These are phyloP conservation scores for Arachnomyces sp. DNA, from an alignment of 2,329 filamentous ascomycete genomes.

Conservation along the genomic window DNA sequence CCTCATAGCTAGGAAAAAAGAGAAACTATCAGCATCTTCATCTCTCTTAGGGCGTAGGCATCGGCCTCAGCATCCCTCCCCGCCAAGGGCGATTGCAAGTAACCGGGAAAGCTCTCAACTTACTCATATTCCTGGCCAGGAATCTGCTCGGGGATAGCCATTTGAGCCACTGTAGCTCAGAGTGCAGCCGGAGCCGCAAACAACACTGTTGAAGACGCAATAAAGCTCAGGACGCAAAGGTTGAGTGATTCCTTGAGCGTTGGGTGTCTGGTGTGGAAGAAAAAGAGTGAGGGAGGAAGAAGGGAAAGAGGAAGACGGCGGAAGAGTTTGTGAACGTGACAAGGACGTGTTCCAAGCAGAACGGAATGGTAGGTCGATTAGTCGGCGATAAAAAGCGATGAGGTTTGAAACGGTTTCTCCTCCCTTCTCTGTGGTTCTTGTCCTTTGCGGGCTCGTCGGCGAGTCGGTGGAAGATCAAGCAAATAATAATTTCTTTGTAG, in stretches of 20 bases:
- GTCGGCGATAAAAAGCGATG: not conserved
- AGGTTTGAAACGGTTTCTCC: constrained; percentile 2
- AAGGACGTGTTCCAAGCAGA: not conserved
- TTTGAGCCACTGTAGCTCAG: constrained; percentile 28
- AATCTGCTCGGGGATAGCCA: constrained; percentile 35
- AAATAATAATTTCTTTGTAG: not conserved
- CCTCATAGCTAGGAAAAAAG: constrained; percentile 62
- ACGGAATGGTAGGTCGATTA: no score
- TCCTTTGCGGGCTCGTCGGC: constrained; percentile 4
- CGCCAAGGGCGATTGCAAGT: not conserved
- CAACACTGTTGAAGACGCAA: not conserved
- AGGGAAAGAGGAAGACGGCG: constrained; percentile 7
- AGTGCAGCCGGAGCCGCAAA: constrained; percentile 26
- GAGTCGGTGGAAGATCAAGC: not conserved
- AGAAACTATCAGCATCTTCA: constrained; percentile 7
- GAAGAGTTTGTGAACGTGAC: constrained; percentile 1
- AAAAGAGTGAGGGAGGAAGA: not conserved
- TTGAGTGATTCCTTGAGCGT: constrained; percentile 2
- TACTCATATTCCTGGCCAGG: constrained; percentile 40
- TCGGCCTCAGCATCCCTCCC: constrained; percentile 8
- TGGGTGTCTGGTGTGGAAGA: constrained; percentile 3
- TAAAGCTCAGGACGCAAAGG: not conserved
- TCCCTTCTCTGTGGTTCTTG: not conserved
- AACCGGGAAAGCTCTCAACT: constrained; percentile 16
- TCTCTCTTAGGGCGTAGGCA: not conserved